phyloP scores from a whole-genome alignment of 192 early-diverging fungal species.

The Chytriomyces sp. region DNA sequence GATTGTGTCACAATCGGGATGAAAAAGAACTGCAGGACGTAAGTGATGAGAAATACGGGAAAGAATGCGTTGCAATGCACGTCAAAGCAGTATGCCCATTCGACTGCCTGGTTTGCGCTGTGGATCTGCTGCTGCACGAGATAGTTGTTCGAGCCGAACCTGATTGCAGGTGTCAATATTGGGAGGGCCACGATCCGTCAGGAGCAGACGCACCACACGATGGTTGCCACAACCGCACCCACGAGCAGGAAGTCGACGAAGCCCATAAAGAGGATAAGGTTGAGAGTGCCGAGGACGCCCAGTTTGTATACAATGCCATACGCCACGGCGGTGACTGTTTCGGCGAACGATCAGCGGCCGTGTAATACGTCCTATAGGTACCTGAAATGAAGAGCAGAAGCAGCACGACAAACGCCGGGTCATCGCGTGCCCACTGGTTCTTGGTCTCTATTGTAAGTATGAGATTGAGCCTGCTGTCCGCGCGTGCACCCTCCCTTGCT shows the following conservation, averaged over 20 bases:
- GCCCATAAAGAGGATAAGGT: slow-evolving; percentile 78
- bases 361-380: background rate
- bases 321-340: slow-evolving; percentile 72
- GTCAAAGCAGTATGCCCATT: slow-evolving; percentile 97
- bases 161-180: slow-evolving; percentile 17
- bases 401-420: slow-evolving; percentile 90
- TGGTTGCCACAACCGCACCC: slow-evolving; percentile 69
- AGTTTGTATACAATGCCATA: slow-evolving; percentile 79
- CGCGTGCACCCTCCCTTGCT: background rate
- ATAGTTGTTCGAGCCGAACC: slow-evolving; percentile 78
- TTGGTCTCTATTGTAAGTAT: slow-evolving; percentile 77
- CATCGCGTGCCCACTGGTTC: slow-evolving; percentile 97
- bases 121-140: slow-evolving; percentile 76
- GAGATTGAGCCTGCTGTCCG: background rate
- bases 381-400: slow-evolving; percentile 51
- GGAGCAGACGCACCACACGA: slow-evolving; percentile 65
- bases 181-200: background rate
- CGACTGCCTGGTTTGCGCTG: slow-evolving; percentile 81
- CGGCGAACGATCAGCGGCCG: background rate
- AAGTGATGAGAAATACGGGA: slow-evolving; percentile 81
- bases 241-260: slow-evolving; percentile 79
- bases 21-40: slow-evolving; percentile 93
- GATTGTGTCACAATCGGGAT: slow-evolving; percentile 77
- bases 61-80: slow-evolving; percentile 98
- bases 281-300: slow-evolving; percentile 68